Evolutionary conservation across 2,329 filamentous ascomycete species (phyloP).

Genomic region (Bipolaris victoriae): DNA sequence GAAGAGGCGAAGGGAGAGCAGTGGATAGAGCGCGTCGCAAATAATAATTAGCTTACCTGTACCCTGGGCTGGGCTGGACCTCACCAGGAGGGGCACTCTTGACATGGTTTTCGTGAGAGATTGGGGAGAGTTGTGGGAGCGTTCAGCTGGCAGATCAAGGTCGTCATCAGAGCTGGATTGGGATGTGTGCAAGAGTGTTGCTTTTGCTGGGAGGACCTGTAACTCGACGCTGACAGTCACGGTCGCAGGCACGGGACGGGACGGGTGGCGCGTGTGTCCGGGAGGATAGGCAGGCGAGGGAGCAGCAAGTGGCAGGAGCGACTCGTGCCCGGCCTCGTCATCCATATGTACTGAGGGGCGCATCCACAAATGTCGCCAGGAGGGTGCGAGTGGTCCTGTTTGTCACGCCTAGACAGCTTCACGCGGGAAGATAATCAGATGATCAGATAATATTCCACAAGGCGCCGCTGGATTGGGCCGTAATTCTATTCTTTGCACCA

Average conservation of each 20-base stretch:
- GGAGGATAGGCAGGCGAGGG: constrained; percentile 28
- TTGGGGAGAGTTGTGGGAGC: constrained; percentile 22
- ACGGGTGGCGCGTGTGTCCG: constrained; percentile 30
- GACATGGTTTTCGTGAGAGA: constrained; percentile 50
- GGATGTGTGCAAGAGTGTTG: constrained; percentile 36
- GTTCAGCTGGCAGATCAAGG: constrained; percentile 19
- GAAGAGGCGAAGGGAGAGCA: not conserved
- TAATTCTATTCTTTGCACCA: constrained; percentile 3
- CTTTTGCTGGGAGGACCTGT: constrained; percentile 34
- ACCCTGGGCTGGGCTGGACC: constrained; percentile 65
- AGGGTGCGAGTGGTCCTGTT: constrained; percentile 25
- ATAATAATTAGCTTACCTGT: constrained; percentile 47
- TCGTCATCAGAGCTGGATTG: constrained; percentile 40
- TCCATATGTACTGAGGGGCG: constrained; percentile 36
- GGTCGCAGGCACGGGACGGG: constrained; percentile 26
- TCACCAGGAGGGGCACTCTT: constrained; percentile 62
- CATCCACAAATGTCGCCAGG: constrained; percentile 28
- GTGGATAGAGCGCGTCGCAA: not conserved
- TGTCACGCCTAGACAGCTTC: constrained; percentile 32
- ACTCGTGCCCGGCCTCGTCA: constrained; percentile 21
- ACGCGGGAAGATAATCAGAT: constrained; percentile 29
- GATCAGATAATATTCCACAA: constrained; percentile 31
- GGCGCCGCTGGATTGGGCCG: constrained; percentile 10
- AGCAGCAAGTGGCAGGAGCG: constrained; percentile 24
- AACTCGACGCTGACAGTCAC: constrained; percentile 43